Conservation (phyloP, 2,329 filamentous ascomycete genomes). For the Gyromitra esculenta region DNA sequence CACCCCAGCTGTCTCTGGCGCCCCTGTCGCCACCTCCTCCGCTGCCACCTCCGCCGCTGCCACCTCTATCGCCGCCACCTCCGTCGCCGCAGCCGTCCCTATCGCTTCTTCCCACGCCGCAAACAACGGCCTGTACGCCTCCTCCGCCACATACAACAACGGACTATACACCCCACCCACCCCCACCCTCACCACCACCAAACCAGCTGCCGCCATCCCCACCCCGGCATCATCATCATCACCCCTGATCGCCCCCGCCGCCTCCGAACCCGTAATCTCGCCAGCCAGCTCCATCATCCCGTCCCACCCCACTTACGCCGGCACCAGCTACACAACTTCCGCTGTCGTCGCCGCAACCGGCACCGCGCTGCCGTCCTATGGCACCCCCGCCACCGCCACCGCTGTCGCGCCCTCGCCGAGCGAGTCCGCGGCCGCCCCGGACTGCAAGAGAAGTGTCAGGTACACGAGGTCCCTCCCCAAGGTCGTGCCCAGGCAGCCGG, state of each 20-base stretch:
- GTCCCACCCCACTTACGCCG: not conserved
- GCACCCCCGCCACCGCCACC: not conserved
- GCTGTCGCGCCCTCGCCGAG: too few species aligned
- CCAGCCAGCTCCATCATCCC: not conserved
- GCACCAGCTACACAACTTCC: not conserved
- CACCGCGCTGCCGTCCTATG: not conserved
- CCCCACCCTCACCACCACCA: not conserved
- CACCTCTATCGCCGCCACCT: not conserved
- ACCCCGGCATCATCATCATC: not conserved
- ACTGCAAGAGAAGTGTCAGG: conserved; percentile 27
- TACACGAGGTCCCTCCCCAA: conserved; percentile 16
- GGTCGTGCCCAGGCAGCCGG: not conserved
- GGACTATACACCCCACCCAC: not conserved
- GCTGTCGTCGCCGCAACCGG: not conserved
- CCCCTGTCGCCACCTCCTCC: not conserved
- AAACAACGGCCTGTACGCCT: not conserved
- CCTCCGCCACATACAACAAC: not conserved
- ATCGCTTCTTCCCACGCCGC: not conserved
- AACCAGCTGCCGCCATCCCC: not conserved
- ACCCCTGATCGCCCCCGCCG: not conserved
- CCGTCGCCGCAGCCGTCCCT: not conserved
- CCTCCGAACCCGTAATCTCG: not conserved
- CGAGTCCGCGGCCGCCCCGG: too few species aligned
- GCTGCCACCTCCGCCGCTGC: not conserved
- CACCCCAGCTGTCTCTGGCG: not conserved